Percentiles rank a stretch among this genome's conserved stretches.
Evolutionary conservation across 2,329 filamentous ascomycete genomes (phyloP).

Genomic region (Aspergillus caelatus): DNA sequence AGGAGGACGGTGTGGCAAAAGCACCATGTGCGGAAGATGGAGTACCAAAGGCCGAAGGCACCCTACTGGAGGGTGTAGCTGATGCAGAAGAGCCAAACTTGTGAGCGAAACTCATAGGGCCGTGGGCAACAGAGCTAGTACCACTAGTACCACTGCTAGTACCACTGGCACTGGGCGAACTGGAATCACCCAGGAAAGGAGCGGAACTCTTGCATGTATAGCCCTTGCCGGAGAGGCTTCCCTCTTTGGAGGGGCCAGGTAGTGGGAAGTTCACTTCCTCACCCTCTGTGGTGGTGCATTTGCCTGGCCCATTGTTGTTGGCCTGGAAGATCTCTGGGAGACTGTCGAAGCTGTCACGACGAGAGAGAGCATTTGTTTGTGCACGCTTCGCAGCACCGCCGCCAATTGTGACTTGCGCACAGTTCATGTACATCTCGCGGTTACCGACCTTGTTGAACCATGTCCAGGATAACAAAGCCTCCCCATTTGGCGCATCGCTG

Average conservation of each 20-base stretch:
- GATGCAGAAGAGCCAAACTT: conserved; percentile 10
- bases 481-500: conserved; percentile 59
- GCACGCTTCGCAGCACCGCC: conserved; percentile 24
- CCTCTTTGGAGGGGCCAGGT: conserved; percentile 60
- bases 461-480: conserved; percentile 73
- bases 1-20: background rate
- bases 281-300: conserved; percentile 61
- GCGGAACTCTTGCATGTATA: conserved; percentile 37
- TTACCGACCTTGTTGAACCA: conserved; percentile 79
- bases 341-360: conserved; percentile 47
- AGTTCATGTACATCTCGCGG: conserved; percentile 88
- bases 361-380: conserved; percentile 15
- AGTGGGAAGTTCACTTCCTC: conserved; percentile 66
- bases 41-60: conserved; percentile 20
- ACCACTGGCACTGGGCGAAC: conserved; percentile 8
- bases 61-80: conserved; percentile 6
- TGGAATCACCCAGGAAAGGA: conserved; percentile 30
- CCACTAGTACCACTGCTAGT: background rate
- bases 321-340: conserved; percentile 72
- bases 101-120: background rate
- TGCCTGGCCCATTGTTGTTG: conserved; percentile 60
- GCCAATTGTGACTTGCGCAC: conserved; percentile 68
- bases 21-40: background rate
- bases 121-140: background rate
- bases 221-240: conserved; percentile 37